Percentiles rank a stretch among this genome's conserved stretches.
phyloP scores from a whole-genome alignment of 179 eudicot species.

The Camellia oleifera region DNA sequence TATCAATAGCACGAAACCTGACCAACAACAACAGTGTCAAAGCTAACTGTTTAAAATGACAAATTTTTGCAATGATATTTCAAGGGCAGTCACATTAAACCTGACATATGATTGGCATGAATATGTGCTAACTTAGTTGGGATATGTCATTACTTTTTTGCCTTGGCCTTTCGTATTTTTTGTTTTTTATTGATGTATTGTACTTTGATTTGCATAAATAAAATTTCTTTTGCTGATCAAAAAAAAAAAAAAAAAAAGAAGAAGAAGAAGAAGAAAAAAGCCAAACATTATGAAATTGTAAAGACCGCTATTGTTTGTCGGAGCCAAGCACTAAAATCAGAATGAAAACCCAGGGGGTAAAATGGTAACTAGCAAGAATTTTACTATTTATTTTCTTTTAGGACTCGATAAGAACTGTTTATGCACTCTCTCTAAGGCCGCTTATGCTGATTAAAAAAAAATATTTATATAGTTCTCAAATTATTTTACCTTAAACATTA shows the following conservation, averaged over 20 bases:
- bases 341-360: neutral
- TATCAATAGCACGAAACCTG: conserved; percentile 66
- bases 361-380: neutral
- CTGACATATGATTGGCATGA: too few relatives aligned
- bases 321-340: neutral
- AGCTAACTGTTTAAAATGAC: neutral
- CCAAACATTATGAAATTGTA: neutral
- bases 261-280: too few relatives aligned
- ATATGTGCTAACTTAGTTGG: too few relatives aligned
- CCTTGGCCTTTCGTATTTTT: too few relatives aligned
- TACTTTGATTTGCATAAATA: too few relatives aligned
- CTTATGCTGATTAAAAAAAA: too few relatives aligned
- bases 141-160: too few relatives aligned
- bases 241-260: too few relatives aligned
- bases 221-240: too few relatives aligned
- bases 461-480: neutral
- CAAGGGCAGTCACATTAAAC: neutral
- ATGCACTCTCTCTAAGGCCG: neutral
- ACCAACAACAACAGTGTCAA: conserved; percentile 13
- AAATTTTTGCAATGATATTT: neutral
- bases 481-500: neutral
- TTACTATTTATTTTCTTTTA: neutral
- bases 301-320: neutral
- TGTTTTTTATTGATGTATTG: too few relatives aligned
- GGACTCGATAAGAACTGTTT: neutral